Evolutionary conservation across 2,329 filamentous ascomycete genomes (phyloP), one percentile per base, ranked within the genome.

Genomic region (Colletotrichum salicis): DNA sequence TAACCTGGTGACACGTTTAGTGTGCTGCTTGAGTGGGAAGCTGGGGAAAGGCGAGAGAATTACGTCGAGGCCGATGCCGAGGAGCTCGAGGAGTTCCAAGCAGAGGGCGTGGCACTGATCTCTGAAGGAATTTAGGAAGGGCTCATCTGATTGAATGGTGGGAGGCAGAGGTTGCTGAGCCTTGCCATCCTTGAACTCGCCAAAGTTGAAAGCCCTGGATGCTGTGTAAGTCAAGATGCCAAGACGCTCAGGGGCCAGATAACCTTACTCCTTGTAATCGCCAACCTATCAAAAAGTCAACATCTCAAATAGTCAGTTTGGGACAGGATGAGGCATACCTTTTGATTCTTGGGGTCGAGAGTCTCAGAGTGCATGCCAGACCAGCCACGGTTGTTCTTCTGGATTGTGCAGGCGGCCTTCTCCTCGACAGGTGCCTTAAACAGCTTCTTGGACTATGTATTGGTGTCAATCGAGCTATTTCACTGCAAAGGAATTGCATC

Each of bases 321-420:
- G 4, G 13, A 27, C 22, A 48, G 56, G 7, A 12, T 10, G 29
- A 27, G 10, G 80, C 83, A 77, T 86, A 93, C 93, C 81, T 91
- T 90, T 81, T 98, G 95, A 67, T 91, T 90, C 76, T 91, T 90
- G 3, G 95, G 94, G 79, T 98, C 96, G 12, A 98, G 84, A 0
- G 92, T 96, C 83, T 99, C 96, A 13, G 90, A 90, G 77, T 96
- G 93, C 93, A 97, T 95, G 19, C 90, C 91, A 1, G 93, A 90
- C 95, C 95, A 99, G 71, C 96, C 96, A 54, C 91, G 90, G 79
- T 98, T 98, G 84, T 96, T 87, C 33, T 90, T 90, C 76, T 90
- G 87, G 74, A 98, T 97, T 12, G 88, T 89, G 78, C 92, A 97
- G 77, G 85, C 84, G 72, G 90, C 84, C 81, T 97, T 98, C 74